These are phyloP conservation scores for Lepidium aucheri DNA, from an alignment of 345 rosid species.

Conservation along the genomic window DNA sequence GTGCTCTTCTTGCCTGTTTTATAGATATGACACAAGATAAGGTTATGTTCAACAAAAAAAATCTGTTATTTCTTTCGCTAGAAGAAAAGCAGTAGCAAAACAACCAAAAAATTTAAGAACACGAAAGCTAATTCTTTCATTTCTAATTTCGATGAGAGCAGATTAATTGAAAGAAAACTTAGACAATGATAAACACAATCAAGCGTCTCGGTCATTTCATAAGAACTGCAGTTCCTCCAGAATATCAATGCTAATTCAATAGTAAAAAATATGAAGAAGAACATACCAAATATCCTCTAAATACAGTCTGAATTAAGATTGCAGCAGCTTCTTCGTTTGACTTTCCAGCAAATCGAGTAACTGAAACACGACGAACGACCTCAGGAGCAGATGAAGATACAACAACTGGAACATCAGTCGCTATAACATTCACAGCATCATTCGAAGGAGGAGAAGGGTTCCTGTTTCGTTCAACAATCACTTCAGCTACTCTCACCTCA, in stretches of 20 bases:
- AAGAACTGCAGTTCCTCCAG: neutral
- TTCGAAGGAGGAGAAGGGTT: slow-evolving; percentile 26
- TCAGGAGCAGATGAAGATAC: slow-evolving; percentile 37
- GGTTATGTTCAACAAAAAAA: neutral
- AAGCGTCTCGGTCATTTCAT: neutral
- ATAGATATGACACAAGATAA: slow-evolving; percentile 5
- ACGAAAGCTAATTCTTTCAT: neutral
- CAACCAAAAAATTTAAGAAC: neutral
- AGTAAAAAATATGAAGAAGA: neutral
- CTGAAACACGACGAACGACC: slow-evolving; percentile 26
- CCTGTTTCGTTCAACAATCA: slow-evolving; percentile 33
- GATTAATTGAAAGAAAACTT: neutral
- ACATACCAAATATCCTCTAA: slow-evolving; percentile 75
- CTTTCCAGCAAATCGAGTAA: slow-evolving; percentile 47
- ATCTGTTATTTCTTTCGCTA: neutral
- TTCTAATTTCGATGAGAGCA: neutral
- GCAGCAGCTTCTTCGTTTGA: slow-evolving; percentile 78
- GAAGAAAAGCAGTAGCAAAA: neutral
- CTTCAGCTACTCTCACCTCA: slow-evolving; percentile 44
- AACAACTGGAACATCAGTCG: slow-evolving; percentile 20
- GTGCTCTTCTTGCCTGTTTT: slow-evolving; percentile 71
- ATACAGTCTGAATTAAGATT: slow-evolving; percentile 76
- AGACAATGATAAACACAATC: neutral
- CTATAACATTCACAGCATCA: slow-evolving; percentile 28
- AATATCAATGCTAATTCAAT: neutral